Evolutionary conservation across 805 yeast species (phyloP).

Genomic region (Kodamaea laetipori): DNA sequence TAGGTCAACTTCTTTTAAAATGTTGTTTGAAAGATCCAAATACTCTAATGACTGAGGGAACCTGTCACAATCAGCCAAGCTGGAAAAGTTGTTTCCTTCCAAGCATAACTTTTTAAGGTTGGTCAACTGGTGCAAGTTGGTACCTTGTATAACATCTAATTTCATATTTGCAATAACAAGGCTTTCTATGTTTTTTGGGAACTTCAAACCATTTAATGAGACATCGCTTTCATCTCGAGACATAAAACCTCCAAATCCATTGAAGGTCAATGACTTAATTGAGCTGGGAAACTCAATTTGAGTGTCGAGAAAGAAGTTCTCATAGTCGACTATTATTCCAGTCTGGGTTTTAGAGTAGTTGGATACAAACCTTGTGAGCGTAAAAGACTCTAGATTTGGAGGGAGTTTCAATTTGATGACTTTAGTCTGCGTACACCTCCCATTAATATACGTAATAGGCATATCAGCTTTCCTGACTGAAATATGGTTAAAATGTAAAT

Average conservation of each 20-base stretch:
- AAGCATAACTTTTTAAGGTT: conserved; percentile 1
- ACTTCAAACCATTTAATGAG: not conserved
- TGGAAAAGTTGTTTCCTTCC: conserved; percentile 5
- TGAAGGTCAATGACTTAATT: conserved; percentile 1
- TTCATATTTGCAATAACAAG: conserved; percentile 4
- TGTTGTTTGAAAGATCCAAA: conserved; percentile 4
- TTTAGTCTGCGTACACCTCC: conserved; percentile 6
- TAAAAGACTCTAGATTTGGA: conserved; percentile 7
- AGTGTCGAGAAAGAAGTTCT: conserved; percentile 8
- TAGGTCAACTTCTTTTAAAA: not conserved
- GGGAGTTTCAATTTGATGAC: conserved; percentile 2
- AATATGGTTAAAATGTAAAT: conserved; percentile 2
- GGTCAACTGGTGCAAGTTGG: not conserved
- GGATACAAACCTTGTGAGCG: conserved; percentile 1
- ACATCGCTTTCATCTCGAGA: not conserved
- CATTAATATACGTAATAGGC: not conserved
- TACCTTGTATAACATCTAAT: not conserved
- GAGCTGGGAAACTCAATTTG: not conserved
- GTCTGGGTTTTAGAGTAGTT: not conserved
- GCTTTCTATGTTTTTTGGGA: not conserved
- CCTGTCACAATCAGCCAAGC: not conserved
- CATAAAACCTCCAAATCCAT: conserved; percentile 5
- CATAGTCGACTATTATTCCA: conserved; percentile 3
- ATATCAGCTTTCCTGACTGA: conserved; percentile 1
- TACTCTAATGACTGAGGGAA: not conserved